Conservation (phyloP, 2,329 filamentous ascomycete genomes). For the Trichophyton equinum region DNA sequence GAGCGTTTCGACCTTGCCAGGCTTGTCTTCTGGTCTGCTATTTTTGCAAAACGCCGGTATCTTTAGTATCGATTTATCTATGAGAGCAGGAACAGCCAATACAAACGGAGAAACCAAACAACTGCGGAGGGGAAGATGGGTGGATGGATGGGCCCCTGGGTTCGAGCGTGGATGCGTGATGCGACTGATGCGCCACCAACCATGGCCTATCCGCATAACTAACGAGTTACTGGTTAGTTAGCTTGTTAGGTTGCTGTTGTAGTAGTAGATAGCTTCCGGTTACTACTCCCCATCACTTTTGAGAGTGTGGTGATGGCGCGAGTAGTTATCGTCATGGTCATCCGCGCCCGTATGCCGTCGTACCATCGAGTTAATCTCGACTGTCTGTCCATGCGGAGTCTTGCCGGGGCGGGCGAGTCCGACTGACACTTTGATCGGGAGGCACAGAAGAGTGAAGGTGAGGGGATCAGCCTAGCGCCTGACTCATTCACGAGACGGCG, state of each 20-base stretch:
- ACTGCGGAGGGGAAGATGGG: not conserved
- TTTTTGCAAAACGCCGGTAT: not conserved
- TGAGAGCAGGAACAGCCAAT: not conserved
- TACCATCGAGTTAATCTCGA: not conserved
- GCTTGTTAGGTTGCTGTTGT: not conserved
- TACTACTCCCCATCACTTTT: too few relatives aligned
- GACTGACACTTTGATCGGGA: not conserved
- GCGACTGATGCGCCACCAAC: not conserved
- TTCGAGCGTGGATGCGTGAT: constrained; percentile 2
- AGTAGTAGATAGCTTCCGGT: not conserved
- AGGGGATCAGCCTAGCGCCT: constrained; percentile 2
- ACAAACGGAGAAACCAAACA: not conserved
- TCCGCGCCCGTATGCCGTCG: not conserved
- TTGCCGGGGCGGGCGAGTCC: not conserved
- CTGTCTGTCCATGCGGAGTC: not conserved
- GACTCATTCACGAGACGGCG: constrained; percentile 2
- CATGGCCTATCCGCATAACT: not conserved
- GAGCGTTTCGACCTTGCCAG: not conserved
- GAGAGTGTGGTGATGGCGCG: not conserved
- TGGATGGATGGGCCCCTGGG: not conserved
- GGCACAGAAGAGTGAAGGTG: not conserved
- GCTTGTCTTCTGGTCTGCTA: not conserved
- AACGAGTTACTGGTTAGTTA: not conserved
- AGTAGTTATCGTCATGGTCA: not conserved
- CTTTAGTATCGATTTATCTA: not conserved